Percentiles rank a stretch among this genome's conserved stretches.
Conservation (phyloP, 192 early-diverging fungal species). For the Coemansia sp. region DNA sequence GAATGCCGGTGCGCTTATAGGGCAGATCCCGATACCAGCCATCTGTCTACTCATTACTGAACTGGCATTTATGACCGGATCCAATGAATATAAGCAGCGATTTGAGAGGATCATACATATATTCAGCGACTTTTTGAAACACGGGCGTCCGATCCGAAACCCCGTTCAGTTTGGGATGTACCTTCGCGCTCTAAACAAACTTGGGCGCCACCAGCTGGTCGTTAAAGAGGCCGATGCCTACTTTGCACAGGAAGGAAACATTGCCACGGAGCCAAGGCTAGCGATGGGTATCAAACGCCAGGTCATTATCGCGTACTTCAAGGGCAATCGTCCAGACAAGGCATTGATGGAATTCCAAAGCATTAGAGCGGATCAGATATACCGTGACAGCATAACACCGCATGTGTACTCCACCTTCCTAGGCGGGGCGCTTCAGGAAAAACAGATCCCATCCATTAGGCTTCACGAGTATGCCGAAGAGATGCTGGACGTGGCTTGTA, state of each 20-base stretch:
- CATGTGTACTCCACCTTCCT: constrained; percentile 28
- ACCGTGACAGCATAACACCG: constrained; percentile 14
- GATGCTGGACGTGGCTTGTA: constrained; percentile 17
- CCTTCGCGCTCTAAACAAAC: constrained; percentile 44
- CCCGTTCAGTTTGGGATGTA: constrained; percentile 29
- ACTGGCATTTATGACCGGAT: constrained; percentile 25
- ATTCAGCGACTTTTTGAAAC: constrained; percentile 15
- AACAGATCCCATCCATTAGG: constrained; percentile 1
- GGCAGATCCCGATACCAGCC: constrained; percentile 19
- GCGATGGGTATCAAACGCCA: constrained; percentile 23
- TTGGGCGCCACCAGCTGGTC: constrained; percentile 19
- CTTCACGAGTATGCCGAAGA: constrained; percentile 21
- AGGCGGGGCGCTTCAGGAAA: constrained; percentile 17
- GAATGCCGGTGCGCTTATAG: constrained; percentile 12
- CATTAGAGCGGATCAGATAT: not conserved
- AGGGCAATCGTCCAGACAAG: constrained; percentile 20
- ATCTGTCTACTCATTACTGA: constrained; percentile 30
- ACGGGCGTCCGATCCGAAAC: constrained; percentile 16
- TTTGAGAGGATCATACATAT: constrained; percentile 34
- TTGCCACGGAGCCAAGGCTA: not conserved
- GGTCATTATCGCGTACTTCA: constrained; percentile 39
- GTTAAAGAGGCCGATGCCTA: constrained; percentile 19
- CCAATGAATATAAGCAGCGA: constrained; percentile 16
- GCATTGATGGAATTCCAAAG: constrained; percentile 25
- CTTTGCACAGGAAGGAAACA: not conserved